Evolutionary conservation across 805 yeast genomes (phyloP).

Genomic region (Kazachstania kunashirensis): DNA sequence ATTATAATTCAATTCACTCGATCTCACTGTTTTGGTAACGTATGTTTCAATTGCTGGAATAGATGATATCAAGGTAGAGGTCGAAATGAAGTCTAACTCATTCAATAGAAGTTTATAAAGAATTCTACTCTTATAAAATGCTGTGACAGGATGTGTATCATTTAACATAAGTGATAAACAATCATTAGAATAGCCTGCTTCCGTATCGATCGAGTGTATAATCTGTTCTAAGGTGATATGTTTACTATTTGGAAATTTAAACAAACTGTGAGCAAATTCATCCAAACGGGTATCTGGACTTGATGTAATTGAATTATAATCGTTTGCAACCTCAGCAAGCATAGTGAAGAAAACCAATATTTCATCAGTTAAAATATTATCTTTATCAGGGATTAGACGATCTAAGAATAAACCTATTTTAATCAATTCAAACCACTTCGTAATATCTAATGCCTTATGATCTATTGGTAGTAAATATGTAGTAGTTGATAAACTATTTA

Average conservation of each 20-base stretch:
- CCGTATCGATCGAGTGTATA: not conserved
- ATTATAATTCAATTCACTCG: too few relatives aligned
- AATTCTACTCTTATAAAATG: slow-evolving; percentile 30
- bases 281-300: slow-evolving; percentile 13
- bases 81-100: slow-evolving; percentile 24
- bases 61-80: slow-evolving; percentile 17
- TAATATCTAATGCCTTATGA: slow-evolving; percentile 9
- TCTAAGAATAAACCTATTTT: slow-evolving; percentile 23
- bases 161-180: not conserved
- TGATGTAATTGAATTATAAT: slow-evolving; percentile 29
- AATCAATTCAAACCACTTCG: slow-evolving; percentile 12
- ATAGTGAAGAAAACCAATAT: slow-evolving; percentile 26
- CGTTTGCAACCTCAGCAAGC: slow-evolving; percentile 31
- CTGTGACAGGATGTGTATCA: slow-evolving; percentile 2
- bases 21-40: slow-evolving; percentile 29
- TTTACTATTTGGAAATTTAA: slow-evolving; percentile 7
- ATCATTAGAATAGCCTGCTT: not conserved
- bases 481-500: slow-evolving; percentile 39
- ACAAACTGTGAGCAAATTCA: slow-evolving; percentile 15
- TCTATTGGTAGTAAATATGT: slow-evolving; percentile 23
- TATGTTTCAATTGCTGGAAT: slow-evolving; percentile 25
- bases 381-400: slow-evolving; percentile 9
- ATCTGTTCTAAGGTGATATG: not conserved
- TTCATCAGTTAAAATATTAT: slow-evolving; percentile 8
- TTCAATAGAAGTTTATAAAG: slow-evolving; percentile 27